Evolutionary conservation across 768 basidiomycete species (phyloP).

Genomic region (Dentipellis sp.): DNA sequence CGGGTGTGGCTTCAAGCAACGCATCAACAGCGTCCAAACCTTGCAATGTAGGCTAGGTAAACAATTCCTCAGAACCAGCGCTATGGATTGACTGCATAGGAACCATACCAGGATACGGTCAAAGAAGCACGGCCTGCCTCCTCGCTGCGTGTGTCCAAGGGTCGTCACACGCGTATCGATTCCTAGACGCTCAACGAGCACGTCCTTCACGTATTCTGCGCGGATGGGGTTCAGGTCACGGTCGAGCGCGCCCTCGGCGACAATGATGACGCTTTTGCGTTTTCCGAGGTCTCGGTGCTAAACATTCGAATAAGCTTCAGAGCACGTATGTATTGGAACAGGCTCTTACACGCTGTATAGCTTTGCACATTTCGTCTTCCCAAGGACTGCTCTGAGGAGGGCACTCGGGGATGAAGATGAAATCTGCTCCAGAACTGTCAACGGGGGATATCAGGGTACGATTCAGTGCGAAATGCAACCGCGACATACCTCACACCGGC

Average conservation of each 20-base stretch:
- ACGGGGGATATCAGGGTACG: neutral
- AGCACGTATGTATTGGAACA: neutral
- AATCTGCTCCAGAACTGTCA: constrained; percentile 81
- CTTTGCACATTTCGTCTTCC: constrained; percentile 88
- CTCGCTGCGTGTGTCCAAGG: constrained; percentile 93
- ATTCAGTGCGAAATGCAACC: neutral
- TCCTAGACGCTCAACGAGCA: constrained; percentile 77
- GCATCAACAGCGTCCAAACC: constrained; percentile 90
- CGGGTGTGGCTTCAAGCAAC: constrained; percentile 74
- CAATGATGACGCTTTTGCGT: constrained; percentile 96
- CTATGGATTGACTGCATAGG: neutral
- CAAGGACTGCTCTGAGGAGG: constrained; percentile 74
- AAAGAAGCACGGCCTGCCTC: constrained; percentile 86
- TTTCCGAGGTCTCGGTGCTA: constrained; percentile 91
- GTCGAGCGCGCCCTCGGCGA: constrained; percentile 95
- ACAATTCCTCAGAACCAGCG: constrained; percentile 1
- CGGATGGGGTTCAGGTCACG: constrained; percentile 83
- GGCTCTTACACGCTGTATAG: constrained; percentile 61
- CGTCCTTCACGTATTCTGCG: constrained; percentile 83
- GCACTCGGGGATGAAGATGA: constrained; percentile 93
- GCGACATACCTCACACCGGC: constrained; percentile 76
- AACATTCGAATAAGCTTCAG: neutral
- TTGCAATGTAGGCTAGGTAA: constrained; percentile 81
- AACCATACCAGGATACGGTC: constrained; percentile 82
- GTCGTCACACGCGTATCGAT: constrained; percentile 96